Base-by-base conservation (phyloP, 2,329 filamentous ascomycete species). In the Claviceps quebecensis region DNA sequence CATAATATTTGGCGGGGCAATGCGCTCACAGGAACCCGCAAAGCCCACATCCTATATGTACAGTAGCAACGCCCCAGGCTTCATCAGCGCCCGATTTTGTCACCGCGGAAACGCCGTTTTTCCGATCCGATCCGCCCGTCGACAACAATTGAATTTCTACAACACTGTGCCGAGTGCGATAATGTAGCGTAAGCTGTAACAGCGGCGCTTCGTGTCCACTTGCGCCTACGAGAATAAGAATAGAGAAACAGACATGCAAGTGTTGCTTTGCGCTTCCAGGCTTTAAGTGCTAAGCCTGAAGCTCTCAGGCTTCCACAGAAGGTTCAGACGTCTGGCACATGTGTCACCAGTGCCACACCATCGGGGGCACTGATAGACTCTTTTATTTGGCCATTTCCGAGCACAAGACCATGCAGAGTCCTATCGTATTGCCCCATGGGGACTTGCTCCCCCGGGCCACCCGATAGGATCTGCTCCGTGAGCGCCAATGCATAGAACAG, bases 381-480 rank as follows among this genome's bases (percentile, higher is more conserved):
- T 48, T 57, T 73, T 58, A 83, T 71, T 58, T 76, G 70, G 56
- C 87, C 86, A 67, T 83, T 75, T 47, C 87, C 86, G 48, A 87
- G 71, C 54, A 90, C 73, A 57, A 94, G 69, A 56, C 86, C 84
- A 71, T 96, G 83, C 55, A 96, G 77, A 57, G 76, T 78, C 73
- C 83, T 85, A 71, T 97, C 91, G 65, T 85, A 80, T 54, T 78
- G 73, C 58, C 82, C 81, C 63, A 85, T 84, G 47, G 88, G 88
- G 54, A 97, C 77, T 54, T 77, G 72, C 60, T 84, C 74, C 55
- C 72, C 76, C 51, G 73, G 71, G 34, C 75, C 71, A 50, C 69
- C 63, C 43, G 69, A 66, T 52, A 96, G 76, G 58, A 95, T 72
- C 68, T 98, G 93, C 71, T 97, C 89, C 58, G 80, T 77, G 60